Evolutionary conservation across 1,284 basidiomycete species (phyloP), one percentile per base, ranked within the genome.

Genomic region (Sporisorium exsertum): DNA sequence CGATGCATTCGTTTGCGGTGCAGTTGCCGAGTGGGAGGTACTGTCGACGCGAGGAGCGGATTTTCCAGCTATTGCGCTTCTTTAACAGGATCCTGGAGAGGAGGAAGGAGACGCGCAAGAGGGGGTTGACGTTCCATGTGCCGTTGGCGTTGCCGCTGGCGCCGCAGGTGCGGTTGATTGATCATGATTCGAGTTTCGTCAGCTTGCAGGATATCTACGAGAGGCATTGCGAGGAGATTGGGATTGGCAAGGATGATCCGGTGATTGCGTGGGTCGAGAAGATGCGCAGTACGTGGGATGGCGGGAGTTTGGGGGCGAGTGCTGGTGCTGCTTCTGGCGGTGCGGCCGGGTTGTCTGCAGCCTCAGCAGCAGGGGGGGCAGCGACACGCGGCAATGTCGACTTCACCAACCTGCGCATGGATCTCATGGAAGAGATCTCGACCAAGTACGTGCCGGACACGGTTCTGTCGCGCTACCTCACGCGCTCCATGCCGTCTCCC

Each of bases 201-300:
- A 92, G 92, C 22, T 87, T 99, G 64, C 94, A 94, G 73, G 97
- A 99, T 80, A 93, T 99, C 63, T 95, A 93, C 86, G 97, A 99
- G 84, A 90, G 92, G 46, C 92, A 94, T 84, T 96, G 94, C 85
- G 89, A 92, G 73, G 89, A 90, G 67, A 88, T 88, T 52, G 91
- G 93, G 16, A 90, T 96, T 75, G 90, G 91, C 9, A 90, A 93
- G 79, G 97, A 99, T 87, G 94, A 97, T 77, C 93, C 96, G 15
- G 76, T 85, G 24, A 80, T 84, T 50, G 72, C 79, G 13, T 85
- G 83, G 83, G 82, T 82, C 3, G 84, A 85, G 57, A 85, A 85
- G 75, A 81, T 85, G 81, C 64, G 82, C 9, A 70, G 68, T 42
- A 80, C 81, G 3, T 82, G 79, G 79, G 78, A 81, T 43, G 78